Conservation (phyloP, 163 green algal species). For the Coccomyxa subellipsoidea region DNA sequence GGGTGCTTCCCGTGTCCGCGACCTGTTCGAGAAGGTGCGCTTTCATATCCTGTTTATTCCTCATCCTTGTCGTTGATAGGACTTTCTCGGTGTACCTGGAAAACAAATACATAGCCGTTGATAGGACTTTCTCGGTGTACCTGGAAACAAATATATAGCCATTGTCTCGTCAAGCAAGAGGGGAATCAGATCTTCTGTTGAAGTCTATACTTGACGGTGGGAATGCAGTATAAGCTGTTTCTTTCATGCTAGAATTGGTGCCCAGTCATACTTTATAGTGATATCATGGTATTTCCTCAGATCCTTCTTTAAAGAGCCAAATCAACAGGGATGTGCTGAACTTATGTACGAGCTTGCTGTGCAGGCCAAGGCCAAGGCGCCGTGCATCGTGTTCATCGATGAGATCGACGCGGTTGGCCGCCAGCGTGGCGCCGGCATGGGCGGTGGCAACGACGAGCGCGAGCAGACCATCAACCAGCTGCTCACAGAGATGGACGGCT, state of each 20-base stretch:
- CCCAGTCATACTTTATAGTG: no score
- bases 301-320: no score
- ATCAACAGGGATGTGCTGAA: no score
- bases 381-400: conserved; percentile 99
- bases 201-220: not conserved
- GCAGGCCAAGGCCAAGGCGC: conserved; percentile 87
- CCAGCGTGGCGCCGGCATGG: conserved; percentile 89
- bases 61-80: not conserved
- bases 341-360: not conserved
- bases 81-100: no score
- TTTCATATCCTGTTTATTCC: not conserved
- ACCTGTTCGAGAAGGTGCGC: conserved; percentile 93
- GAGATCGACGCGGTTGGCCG: conserved; percentile 99
- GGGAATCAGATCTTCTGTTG: not conserved
- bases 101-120: no score
- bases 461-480: conserved; percentile 99
- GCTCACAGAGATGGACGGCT: conserved; percentile 97
- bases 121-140: no score
- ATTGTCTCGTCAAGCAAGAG: not conserved
- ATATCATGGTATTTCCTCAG: no score
- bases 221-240: no score
- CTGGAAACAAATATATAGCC: no score
- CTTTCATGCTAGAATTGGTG: no score
- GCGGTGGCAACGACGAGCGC: conserved; percentile 97
- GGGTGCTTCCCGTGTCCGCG: conserved; percentile 90